Percentiles rank a stretch among this genome's conserved stretches.
Conservation (phyloP, 1,284 basidiomycete genomes). For the Uromyces viciae-fabae region DNA sequence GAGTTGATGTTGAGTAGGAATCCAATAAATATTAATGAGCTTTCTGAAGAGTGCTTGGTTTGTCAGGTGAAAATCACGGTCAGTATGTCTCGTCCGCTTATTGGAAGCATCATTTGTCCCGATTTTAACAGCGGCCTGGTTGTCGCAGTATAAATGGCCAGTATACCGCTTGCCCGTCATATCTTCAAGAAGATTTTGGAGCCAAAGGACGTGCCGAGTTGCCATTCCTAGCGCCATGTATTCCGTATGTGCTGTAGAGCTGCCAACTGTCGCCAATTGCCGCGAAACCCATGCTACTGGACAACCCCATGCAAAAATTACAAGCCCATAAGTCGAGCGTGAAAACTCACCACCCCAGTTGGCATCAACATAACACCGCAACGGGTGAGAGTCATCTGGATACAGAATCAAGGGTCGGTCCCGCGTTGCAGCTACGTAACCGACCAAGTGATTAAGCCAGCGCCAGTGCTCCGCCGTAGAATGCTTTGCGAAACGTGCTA, state of each 20-base stretch:
- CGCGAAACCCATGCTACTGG: constrained; percentile 7
- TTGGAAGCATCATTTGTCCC: background rate
- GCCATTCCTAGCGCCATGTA: background rate
- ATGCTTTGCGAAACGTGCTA: background rate
- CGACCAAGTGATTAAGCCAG: background rate
- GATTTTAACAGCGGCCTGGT: background rate
- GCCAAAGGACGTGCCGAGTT: background rate
- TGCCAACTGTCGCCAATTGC: background rate
- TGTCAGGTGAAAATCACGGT: background rate
- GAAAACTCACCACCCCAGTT: constrained; percentile 3
- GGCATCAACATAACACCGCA: background rate
- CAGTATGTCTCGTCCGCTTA: constrained; percentile 10
- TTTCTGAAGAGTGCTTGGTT: constrained; percentile 4
- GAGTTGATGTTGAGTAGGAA: too few species aligned
- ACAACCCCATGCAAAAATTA: background rate
- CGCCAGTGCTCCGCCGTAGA: background rate
- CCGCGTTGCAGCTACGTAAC: background rate
- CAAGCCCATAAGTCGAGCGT: background rate
- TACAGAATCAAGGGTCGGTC: background rate
- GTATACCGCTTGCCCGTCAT: background rate
- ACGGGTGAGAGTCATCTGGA: background rate
- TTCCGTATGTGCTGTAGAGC: constrained; percentile 2
- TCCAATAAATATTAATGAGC: too few species aligned
- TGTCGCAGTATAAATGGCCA: background rate
- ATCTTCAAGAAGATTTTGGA: background rate